Base-by-base conservation (phyloP, 2,329 filamentous ascomycete genomes). In the Conoideocrella luteorostrata region DNA sequence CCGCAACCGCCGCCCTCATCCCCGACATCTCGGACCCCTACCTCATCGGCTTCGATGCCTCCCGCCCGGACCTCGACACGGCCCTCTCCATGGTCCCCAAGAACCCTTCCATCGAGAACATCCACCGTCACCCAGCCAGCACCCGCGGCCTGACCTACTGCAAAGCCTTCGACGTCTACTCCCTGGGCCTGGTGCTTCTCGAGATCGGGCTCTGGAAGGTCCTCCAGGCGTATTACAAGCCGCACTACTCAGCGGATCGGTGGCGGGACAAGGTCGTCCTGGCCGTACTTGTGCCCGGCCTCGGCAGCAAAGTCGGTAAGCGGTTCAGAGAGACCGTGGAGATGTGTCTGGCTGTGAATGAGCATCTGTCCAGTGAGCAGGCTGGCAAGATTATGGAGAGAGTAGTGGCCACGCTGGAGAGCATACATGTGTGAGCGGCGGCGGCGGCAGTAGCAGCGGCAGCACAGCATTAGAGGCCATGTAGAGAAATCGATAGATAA, bases 1-100 rank as follows among this genome's bases (percentile, higher is more conserved):
- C 53, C 50, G 69, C 48, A 52, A 59, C 51, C 58, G 66, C 55
- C 43, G 56, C 47, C n/a, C 52, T 63, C 34, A 56, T 67, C 3
- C 66, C 66, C 11, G 63, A 70, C 51, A 66, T 71, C 24, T 56
- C 62, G 6, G 46, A 47, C 47, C 72, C 73, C 0, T 71, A 66
- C 50, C 62, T 78, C 42, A 69, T 66, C 11, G 75, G 75, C 32
- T 79, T 78, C 56, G 75, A 77, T 50, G 75, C 74, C 52, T 68
- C 70, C 2, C 68, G 75, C 4, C 75, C 74, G 9, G 74, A 73
- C 12, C 60, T 65, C n/a, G 65, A 69, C 39, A 67, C 70, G 23
- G 72, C 75, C 41, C 59, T 72, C 49, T 76, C 75, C 13, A 61
- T 71, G 12, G 66, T 56, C 7, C 61, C 67, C 3, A 60, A 59